These are phyloP conservation scores for Aspergillus sp. DNA, from an alignment of 2,329 filamentous ascomycete genomes.

Conservation along the genomic window DNA sequence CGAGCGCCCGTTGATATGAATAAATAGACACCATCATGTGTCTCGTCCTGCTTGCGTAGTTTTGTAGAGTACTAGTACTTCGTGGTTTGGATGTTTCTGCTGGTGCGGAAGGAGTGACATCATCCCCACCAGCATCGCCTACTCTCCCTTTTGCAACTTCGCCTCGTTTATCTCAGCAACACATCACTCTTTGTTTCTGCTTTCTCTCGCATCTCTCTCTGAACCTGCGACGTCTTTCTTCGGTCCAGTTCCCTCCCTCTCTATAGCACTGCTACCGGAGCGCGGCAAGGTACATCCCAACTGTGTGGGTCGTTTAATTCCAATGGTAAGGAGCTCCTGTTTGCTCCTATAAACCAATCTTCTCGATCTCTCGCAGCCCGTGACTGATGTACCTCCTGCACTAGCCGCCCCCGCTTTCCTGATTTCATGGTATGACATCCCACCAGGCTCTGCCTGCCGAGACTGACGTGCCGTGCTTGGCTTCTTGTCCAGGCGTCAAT, in stretches of 20 bases:
- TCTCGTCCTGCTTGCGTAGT: no score
- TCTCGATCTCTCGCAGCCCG: neutral
- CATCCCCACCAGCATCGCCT: neutral
- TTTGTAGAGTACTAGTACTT: no score
- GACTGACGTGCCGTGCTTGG: constrained; percentile 15
- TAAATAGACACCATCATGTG: no score
- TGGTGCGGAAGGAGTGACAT: no score
- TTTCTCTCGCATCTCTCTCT: neutral
- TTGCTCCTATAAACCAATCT: neutral
- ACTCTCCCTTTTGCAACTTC: neutral
- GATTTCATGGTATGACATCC: constrained; percentile 2
- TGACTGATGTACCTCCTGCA: neutral
- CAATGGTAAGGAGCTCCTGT: neutral
- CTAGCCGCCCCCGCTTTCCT: neutral
- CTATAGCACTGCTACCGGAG: no score
- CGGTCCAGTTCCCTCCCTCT: no score
- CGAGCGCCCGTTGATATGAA: no score
- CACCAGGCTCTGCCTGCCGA: constrained; percentile 7
- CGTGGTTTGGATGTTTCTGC: no score
- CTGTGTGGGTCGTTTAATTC: neutral
- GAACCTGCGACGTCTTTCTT: neutral
- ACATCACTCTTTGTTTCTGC: neutral
- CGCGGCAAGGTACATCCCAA: neutral
- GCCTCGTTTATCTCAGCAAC: neutral
- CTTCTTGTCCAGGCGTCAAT: constrained; percentile 59